phyloP scores from a whole-genome alignment of 2,329 filamentous ascomycete species.

The Fusarium staphyleae region DNA sequence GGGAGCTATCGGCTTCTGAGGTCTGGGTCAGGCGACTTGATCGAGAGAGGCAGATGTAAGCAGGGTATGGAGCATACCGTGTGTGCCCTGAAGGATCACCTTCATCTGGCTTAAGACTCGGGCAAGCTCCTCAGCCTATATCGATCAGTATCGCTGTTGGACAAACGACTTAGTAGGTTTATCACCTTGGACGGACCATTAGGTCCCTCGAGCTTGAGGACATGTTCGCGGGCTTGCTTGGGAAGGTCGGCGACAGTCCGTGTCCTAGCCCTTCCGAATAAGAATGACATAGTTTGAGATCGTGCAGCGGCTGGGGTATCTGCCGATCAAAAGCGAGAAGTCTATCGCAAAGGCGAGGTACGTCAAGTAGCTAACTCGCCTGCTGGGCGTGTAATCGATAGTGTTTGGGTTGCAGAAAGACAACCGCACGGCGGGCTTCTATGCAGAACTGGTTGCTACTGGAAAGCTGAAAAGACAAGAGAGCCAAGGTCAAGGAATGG shows the following conservation, averaged over 20 bases:
- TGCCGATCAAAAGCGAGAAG: neutral
- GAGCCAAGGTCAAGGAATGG: neutral
- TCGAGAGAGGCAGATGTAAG: neutral
- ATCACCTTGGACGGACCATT: conserved; percentile 57
- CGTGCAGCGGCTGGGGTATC: conserved; percentile 1
- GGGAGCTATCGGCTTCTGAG: conserved; percentile 82
- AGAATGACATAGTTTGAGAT: conserved; percentile 56
- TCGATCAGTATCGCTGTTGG: conserved; percentile 1
- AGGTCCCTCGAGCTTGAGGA: conserved; percentile 59
- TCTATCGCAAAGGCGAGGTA: neutral
- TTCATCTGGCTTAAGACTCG: conserved; percentile 92
- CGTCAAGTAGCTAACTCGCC: neutral
- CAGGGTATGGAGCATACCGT: conserved; percentile 65
- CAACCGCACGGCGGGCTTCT: neutral
- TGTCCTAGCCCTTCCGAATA: conserved; percentile 61
- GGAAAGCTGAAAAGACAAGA: neutral
- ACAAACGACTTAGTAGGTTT: neutral
- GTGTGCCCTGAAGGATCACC: conserved; percentile 88
- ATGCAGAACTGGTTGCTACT: neutral
- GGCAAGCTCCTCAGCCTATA: conserved; percentile 83
- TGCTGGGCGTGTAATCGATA: conserved; percentile 34
- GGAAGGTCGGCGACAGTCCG: conserved; percentile 61
- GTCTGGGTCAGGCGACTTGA: conserved; percentile 18
- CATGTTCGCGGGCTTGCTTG: conserved; percentile 63
- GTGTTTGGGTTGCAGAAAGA: conserved; percentile 7